Conservation (phyloP, 148 eudicot species). For the Heliamphora exappendiculata region DNA sequence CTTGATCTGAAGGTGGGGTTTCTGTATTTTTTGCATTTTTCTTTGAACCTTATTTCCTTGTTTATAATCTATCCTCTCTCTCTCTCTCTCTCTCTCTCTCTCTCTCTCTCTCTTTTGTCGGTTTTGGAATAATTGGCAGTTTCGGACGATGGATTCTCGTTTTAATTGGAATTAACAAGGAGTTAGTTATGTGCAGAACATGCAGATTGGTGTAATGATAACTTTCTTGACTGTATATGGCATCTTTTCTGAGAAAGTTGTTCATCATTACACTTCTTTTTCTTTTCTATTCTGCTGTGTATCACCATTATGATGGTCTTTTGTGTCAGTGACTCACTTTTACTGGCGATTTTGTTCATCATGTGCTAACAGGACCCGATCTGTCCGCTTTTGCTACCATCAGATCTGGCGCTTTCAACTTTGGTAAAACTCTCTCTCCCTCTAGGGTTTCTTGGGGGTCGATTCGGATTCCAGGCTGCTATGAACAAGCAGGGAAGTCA, state of each 20-base stretch:
- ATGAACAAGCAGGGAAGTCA: not conserved
- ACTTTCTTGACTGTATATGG: conserved; percentile 17
- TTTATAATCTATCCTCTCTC: too few species aligned
- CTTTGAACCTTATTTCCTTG: not conserved
- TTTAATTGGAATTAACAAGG: not conserved
- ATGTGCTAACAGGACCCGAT: not conserved
- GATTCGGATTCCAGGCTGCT: not conserved
- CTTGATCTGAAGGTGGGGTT: conserved; percentile 2
- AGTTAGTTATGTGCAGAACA: conserved; percentile 3
- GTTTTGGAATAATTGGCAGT: not conserved
- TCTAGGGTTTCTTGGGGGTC: not conserved
- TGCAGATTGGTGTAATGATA: conserved; percentile 58
- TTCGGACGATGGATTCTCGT: not conserved
- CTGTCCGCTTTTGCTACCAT: not conserved
- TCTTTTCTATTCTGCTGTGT: not conserved
- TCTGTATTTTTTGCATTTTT: not conserved
- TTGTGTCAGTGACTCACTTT: conserved; percentile 7
- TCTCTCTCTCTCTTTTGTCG: not conserved
- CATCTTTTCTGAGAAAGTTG: not conserved
- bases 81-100: too few species aligned
- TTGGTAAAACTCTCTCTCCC: not conserved
- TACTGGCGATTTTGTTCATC: not conserved
- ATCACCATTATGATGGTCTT: conserved; percentile 1
- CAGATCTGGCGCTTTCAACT: conserved; percentile 1
- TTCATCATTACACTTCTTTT: conserved; percentile 5